Evolutionary conservation across 2,329 filamentous ascomycete species (phyloP), one percentile per base, ranked within the genome.

Genomic region (Alternaria gansuensis): DNA sequence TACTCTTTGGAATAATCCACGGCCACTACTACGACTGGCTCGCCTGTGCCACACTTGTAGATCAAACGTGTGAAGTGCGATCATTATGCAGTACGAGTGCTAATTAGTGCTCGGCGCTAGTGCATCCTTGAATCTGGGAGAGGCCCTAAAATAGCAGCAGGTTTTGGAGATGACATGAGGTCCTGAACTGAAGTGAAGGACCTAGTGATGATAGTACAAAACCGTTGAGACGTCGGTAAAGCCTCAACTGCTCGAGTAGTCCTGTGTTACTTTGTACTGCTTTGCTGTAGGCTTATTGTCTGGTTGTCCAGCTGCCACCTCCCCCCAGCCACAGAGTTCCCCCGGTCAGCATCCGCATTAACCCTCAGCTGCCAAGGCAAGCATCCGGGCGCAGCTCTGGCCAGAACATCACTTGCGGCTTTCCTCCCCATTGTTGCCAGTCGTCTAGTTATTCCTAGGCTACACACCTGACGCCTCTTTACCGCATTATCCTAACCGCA

Each of bases 91-190:
- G 41, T 31, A 29, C 34, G 33, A 37, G 56, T 44, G 9, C 65
- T 60, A 67, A 64, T 65, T 60, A 68, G 52, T 46, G 26, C 10
- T 17, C 17, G 43, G 53, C 63, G 61, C 66, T 71, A 69, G 55
- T 37, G 37, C 28, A 55, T 60, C 39, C 58, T 57, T 56, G 57
- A 43, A 50, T 58, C 50, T 43, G 34, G 50, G 44, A 48, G 55
- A 58, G 29, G 21, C 36, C 67, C 63, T 36, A 63, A 60, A 69
- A 70, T 70, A 71, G 68, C 64, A 70, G 58, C 67, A 63, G 64
- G 62, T 61, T 66, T 64, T 51, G 29, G 36, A 51, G 40, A 63
- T 62, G 59, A 62, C 56, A 65, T 69, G 55, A 51, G 29, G 8
- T 41, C 39, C 46, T 24, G 48, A n/a, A n/a, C 62, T 67, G 61